Conservation (phyloP, 1,139 yeast species). For the Sporopachydermia cereana region DNA sequence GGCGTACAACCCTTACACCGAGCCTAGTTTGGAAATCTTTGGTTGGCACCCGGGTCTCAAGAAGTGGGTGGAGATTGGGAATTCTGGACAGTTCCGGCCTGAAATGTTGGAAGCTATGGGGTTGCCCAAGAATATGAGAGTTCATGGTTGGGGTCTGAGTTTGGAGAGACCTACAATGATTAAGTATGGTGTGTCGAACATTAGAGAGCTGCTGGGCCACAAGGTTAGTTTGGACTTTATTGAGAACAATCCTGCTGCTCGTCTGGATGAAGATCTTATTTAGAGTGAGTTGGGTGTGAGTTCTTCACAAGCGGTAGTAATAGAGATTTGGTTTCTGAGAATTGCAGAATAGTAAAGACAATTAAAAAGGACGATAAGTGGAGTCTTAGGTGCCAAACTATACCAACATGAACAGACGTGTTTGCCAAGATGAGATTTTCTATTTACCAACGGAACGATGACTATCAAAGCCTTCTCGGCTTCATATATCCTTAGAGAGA, state of each 20-base stretch:
- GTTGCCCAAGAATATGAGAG: slow-evolving; percentile 85
- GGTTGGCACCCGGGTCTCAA: slow-evolving; percentile 91
- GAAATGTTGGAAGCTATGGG: slow-evolving; percentile 99
- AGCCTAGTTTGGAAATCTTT: slow-evolving; percentile 95
- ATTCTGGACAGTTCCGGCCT: slow-evolving; percentile 99
- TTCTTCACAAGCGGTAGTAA: too few species aligned
- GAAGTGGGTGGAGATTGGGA: slow-evolving; percentile 99
- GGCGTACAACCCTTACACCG: slow-evolving; percentile 97
- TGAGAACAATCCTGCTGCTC: slow-evolving; percentile 94
- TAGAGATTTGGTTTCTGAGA: too few species aligned
- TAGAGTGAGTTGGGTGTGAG: too few species aligned
- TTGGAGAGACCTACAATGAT: slow-evolving; percentile 99
- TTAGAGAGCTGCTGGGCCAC: slow-evolving; percentile 90
- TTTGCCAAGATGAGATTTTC: too few species aligned
- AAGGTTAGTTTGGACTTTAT: slow-evolving; percentile 88
- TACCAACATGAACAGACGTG: too few species aligned
- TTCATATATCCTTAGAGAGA: too few species aligned
- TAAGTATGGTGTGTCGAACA: slow-evolving; percentile 90
- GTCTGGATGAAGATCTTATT: slow-evolving; percentile 67
- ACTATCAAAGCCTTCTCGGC: too few species aligned
- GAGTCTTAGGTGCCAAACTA: too few species aligned
- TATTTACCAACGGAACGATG: too few species aligned
- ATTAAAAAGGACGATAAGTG: too few species aligned
- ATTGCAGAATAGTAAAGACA: too few species aligned
- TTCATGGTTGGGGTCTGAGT: slow-evolving; percentile 94